Evolutionary conservation across 306 rosid genomes (phyloP), one percentile per base, ranked within the genome.

Genomic region (Vigna reflexopilosa): DNA sequence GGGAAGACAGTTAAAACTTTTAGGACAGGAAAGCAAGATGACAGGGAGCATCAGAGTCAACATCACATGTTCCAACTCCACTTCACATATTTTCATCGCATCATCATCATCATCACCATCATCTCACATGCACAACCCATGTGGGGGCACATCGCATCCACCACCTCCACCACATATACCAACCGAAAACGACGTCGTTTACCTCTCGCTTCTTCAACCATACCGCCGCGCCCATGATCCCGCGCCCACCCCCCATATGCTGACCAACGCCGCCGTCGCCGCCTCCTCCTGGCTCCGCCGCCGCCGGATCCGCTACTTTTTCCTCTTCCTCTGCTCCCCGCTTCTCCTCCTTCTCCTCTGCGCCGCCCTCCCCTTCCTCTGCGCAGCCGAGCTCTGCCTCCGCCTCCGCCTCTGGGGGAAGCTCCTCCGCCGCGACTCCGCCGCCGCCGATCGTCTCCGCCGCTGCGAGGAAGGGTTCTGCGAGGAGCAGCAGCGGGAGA

Each of bases 281-380:
- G 55, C 78, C 26, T 13, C 80, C 51, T 85, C 85, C 57, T 85
- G 85, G 85, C 48, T 85, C 0, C 78, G 78, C 12, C 56, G 28
- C 74, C 77, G 85, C 6, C 85, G 85, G 78, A 77, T 85, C 72
- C 80, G 88, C 0, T 85, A 4, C 71, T 3, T 81, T 34, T 62
- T 77, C 78, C 72, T 85, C 67, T 5, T 81, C 30, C 78, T 81
- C 55, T 81, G 66, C 44, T 85, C 85, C 0, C 85, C 85, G 6
- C 54, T 77, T 15, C 59, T 85, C 52, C 71, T 85, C 17, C 8
- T 75, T 59, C 63, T 85, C 71, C 36, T 85, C 19, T 47, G 57
- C 78, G 59, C 45, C 57, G 58, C 81, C 24, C 44, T 81, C 63
- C 85, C 88, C 1, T 81, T 81, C 54, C 58, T 81, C 38, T 85